Percentiles rank a stretch among this genome's conserved stretches.
phyloP scores from a whole-genome alignment of 2,329 filamentous ascomycete genomes.

The Botryotinia narcissicola region DNA sequence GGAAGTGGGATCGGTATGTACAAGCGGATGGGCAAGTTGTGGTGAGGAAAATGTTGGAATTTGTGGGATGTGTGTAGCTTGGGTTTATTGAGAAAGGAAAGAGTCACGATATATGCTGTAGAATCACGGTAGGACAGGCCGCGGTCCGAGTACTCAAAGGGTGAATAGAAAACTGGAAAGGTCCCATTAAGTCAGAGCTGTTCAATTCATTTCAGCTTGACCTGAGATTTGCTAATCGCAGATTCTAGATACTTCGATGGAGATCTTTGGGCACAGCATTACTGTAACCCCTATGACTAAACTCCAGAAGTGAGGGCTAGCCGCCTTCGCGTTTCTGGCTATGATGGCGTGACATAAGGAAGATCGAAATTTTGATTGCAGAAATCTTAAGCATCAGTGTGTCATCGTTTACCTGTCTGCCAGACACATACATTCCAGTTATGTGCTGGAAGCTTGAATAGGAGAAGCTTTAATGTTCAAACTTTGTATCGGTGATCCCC shows the following conservation, averaged over 20 bases:
- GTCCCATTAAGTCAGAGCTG: background rate
- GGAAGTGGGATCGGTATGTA: background rate
- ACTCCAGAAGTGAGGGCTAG: background rate
- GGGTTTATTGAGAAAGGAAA: no score
- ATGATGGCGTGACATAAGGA: background rate
- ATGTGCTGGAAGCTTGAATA: background rate
- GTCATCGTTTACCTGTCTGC: background rate
- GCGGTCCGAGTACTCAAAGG: background rate
- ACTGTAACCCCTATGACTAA: background rate
- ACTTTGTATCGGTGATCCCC: background rate
- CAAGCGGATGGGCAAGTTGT: background rate
- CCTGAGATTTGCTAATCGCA: background rate
- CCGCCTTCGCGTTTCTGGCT: background rate
- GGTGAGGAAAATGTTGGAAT: background rate
- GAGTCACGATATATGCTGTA: background rate
- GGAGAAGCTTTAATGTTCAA: background rate
- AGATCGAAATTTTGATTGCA: background rate
- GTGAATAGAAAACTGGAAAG: no score
- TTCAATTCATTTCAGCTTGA: background rate
- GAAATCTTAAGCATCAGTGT: background rate
- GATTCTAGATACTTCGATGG: background rate
- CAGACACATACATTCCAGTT: background rate
- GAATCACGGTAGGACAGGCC: background rate
- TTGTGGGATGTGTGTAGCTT: background rate
- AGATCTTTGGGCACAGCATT: background rate